Evolutionary conservation across 2,329 filamentous ascomycete species (phyloP).

Genomic region (Clarireedia monteithiana): DNA sequence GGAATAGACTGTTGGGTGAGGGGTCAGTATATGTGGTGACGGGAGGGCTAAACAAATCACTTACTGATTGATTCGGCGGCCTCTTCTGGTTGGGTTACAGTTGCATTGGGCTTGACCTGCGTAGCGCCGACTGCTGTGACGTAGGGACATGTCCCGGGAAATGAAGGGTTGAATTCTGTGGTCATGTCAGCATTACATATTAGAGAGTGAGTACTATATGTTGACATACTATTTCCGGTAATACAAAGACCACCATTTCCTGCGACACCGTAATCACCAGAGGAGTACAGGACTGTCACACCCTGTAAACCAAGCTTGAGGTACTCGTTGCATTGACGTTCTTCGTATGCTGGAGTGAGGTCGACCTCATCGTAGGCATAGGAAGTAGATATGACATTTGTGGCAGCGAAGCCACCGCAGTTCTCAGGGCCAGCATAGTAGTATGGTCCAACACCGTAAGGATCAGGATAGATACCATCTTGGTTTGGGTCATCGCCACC

Average conservation of each 20-base stretch:
- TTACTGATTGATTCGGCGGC: slow-evolving; percentile 35
- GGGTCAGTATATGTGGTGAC: slow-evolving; percentile 30
- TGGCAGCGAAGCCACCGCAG: slow-evolving; percentile 38
- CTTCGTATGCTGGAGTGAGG: slow-evolving; percentile 39
- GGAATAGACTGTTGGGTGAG: slow-evolving; percentile 55
- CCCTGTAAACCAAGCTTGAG: slow-evolving; percentile 47
- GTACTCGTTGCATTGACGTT: slow-evolving; percentile 46
- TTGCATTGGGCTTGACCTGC: slow-evolving; percentile 33
- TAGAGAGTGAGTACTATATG: slow-evolving; percentile 10
- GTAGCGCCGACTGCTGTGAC: slow-evolving; percentile 47
- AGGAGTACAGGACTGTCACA: slow-evolving; percentile 40
- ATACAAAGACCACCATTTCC: slow-evolving; percentile 28
- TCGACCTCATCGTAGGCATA: slow-evolving; percentile 44
- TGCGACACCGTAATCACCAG: slow-evolving; percentile 40
- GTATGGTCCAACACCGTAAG: slow-evolving; percentile 9
- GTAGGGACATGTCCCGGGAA: slow-evolving; percentile 39
- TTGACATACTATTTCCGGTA: slow-evolving; percentile 6
- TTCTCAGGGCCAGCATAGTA: slow-evolving; percentile 33
- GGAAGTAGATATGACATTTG: slow-evolving; percentile 47
- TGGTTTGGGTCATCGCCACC: slow-evolving; percentile 32
- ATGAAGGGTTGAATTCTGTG: slow-evolving; percentile 37
- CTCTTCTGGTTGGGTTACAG: slow-evolving; percentile 31
- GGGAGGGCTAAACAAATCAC: not conserved
- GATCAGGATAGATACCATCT: slow-evolving; percentile 31
- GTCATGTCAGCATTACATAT: not conserved